Evolutionary conservation across 1,139 yeast genomes (phyloP).

Genomic region (Pichia sp.): DNA sequence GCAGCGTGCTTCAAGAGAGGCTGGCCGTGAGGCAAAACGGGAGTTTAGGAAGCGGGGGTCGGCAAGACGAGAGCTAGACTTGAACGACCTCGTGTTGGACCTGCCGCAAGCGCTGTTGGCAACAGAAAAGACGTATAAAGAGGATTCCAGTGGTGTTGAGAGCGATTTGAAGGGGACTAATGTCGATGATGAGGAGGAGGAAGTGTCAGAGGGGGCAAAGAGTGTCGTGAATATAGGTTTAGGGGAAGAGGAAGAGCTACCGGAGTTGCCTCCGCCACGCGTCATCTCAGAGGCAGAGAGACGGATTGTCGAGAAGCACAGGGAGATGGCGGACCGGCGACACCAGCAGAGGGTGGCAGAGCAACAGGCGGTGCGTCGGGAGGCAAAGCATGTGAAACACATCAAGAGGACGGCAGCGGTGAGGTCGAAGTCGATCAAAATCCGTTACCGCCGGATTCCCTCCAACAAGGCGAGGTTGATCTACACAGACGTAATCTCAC

Average conservation of each 20-base stretch:
- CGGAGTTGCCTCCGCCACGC: not conserved
- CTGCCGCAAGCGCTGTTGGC: slow-evolving; percentile 16
- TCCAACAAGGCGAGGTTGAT: slow-evolving; percentile 27
- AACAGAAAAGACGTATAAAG: no score
- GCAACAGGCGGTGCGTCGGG: slow-evolving; percentile 6
- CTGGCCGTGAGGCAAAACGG: slow-evolving; percentile 25
- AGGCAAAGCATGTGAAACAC: slow-evolving; percentile 19
- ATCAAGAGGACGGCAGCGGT: slow-evolving; percentile 19
- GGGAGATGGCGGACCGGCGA: slow-evolving; percentile 3
- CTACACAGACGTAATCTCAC: slow-evolving; percentile 35
- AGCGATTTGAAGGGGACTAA: not conserved
- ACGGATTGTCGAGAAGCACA: slow-evolving; percentile 14
- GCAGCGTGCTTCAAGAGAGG: slow-evolving; percentile 26
- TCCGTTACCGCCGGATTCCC: slow-evolving; percentile 30
- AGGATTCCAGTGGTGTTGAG: not conserved
- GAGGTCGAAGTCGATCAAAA: slow-evolving; percentile 20
- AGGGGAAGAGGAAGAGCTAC: not conserved
- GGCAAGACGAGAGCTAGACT: slow-evolving; percentile 24
- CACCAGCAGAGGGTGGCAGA: slow-evolving; percentile 4
- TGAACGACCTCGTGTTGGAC: slow-evolving; percentile 24
- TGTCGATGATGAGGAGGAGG: slow-evolving; percentile 2
- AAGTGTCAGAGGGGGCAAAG: not conserved
- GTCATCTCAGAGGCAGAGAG: slow-evolving; percentile 7
- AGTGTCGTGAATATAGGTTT: not conserved
- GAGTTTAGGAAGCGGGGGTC: slow-evolving; percentile 32